phyloP scores from a whole-genome alignment of 768 basidiomycete species.

The Galerina sulciceps region DNA sequence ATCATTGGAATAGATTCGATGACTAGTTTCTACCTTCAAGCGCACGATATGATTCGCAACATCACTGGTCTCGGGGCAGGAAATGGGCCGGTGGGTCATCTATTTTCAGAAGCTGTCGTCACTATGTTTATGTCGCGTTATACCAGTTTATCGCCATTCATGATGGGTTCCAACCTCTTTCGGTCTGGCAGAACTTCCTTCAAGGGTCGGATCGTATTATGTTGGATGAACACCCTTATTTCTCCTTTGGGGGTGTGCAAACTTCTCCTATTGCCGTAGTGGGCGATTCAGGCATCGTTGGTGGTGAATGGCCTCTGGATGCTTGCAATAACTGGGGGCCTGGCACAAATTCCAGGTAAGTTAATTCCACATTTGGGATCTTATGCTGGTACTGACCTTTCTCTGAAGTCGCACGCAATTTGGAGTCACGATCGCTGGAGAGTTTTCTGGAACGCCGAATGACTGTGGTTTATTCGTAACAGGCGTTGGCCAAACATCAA shows the following conservation, averaged over 20 bases:
- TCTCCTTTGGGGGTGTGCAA: slow-evolving; percentile 55
- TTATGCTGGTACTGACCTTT: slow-evolving; percentile 10
- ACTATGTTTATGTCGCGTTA: not conserved
- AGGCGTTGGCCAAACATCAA: slow-evolving; percentile 40
- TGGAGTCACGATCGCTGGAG: slow-evolving; percentile 76
- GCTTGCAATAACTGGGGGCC: slow-evolving; percentile 67
- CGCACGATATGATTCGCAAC: slow-evolving; percentile 63
- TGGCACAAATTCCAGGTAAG: slow-evolving; percentile 53
- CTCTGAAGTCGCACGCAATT: slow-evolving; percentile 46
- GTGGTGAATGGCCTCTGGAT: slow-evolving; percentile 49
- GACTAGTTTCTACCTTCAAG: slow-evolving; percentile 60
- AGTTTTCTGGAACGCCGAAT: slow-evolving; percentile 74
- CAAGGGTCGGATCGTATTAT: slow-evolving; percentile 63
- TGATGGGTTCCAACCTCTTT: slow-evolving; percentile 48
- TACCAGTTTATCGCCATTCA: slow-evolving; percentile 55
- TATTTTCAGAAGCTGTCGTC: not conserved
- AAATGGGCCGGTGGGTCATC: slow-evolving; percentile 47
- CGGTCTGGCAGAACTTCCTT: slow-evolving; percentile 51
- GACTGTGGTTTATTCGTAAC: slow-evolving; percentile 52
- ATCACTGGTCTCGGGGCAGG: slow-evolving; percentile 79
- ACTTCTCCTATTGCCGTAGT: slow-evolving; percentile 34
- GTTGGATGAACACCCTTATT: slow-evolving; percentile 74
- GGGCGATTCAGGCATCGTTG: slow-evolving; percentile 35
- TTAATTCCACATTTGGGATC: slow-evolving; percentile 32
- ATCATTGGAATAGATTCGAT: slow-evolving; percentile 59